Evolutionary conservation across 495 filamentous ascomycete species (phyloP), one percentile per base, ranked within the genome.

Genomic region (Lasiosphaeria ovina): DNA sequence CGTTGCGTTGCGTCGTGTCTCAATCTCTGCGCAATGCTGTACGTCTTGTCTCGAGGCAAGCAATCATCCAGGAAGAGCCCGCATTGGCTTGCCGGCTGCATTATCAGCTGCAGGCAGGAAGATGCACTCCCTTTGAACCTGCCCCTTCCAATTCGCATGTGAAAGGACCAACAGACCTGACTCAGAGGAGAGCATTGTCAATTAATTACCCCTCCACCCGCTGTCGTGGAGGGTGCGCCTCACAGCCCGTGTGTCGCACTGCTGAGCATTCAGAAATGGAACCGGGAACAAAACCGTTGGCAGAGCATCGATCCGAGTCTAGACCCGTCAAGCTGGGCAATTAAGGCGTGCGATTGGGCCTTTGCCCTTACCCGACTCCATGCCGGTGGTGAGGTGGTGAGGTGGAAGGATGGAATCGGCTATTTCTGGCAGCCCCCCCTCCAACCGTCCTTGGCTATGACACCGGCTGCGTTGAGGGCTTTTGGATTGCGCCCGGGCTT

Each of bases 31-130:
- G 44, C 16, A 11, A 14, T 47, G 44, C 16, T 47, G 44, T 47
- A 47, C 8, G 44, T 47, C 44, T 47, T n/a, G 44, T 47, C 44
- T 47, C 44, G 44, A 42, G 38, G 38, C 38, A 42, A 14, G 38
- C 38, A 42, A 14, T 24, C 24, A 24, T 24, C 12, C 44, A 47
- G 44, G 16, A 11, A 5, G 44, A 47, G 44, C 44, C 12, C 44
- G 44, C 12, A 47, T 47, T 47, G 44, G 44, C 44, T 47, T n/a
- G 44, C 44, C 44, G 12, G 44, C 16, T 47, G 24, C 24, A 47
- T 47, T n/a, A 47, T 11, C 44, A 47, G 16, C 12, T 47, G 16
- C 12, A 9, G 44, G 11, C 8, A 14, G 44, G 12, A 47, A n/a
- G 44, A 47, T 11, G 14, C 38, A 42, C 38, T 9, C 8, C 44